These are phyloP conservation scores for Globisporangium nunn DNA, from an alignment of 352 stramenopile species.

Conservation along the genomic window DNA sequence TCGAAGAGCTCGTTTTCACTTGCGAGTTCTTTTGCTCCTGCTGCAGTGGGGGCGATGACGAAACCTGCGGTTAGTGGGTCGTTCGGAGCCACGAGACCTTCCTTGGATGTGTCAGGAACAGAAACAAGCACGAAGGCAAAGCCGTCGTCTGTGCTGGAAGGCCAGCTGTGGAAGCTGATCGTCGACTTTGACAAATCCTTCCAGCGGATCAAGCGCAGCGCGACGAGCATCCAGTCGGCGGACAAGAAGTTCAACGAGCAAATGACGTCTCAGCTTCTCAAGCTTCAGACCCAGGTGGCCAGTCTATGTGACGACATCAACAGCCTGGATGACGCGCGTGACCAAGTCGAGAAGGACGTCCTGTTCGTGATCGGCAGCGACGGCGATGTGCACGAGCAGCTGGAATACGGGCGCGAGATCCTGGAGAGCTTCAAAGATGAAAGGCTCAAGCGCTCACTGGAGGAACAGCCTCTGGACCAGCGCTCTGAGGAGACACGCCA, in stretches of 20 bases:
- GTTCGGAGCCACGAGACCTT: neutral
- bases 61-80: constrained; percentile 5
- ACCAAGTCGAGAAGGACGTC: constrained; percentile 63
- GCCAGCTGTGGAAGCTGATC: constrained; percentile 66
- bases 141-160: constrained; percentile 43
- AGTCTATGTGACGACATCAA: constrained; percentile 46
- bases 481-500: constrained; percentile 49
- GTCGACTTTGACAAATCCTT: constrained; percentile 61
- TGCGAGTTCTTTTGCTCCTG: constrained; percentile 10
- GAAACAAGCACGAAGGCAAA: constrained; percentile 13
- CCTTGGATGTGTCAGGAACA: neutral
- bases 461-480: constrained; percentile 64
- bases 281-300: constrained; percentile 30
- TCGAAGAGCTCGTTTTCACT: constrained; percentile 24
- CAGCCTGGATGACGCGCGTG: constrained; percentile 40
- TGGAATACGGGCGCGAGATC: constrained; percentile 65
- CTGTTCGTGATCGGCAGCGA: constrained; percentile 76
- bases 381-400: constrained; percentile 66
- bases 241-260: constrained; percentile 21
- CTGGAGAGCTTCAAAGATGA: constrained; percentile 65
- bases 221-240: constrained; percentile 28
- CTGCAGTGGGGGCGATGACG: neutral
- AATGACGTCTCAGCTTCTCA: constrained; percentile 21
- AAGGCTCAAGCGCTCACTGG: constrained; percentile 44
- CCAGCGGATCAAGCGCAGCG: constrained; percentile 34